Conservation (phyloP, 257 asterid genomes). For the Datura wrightii region DNA sequence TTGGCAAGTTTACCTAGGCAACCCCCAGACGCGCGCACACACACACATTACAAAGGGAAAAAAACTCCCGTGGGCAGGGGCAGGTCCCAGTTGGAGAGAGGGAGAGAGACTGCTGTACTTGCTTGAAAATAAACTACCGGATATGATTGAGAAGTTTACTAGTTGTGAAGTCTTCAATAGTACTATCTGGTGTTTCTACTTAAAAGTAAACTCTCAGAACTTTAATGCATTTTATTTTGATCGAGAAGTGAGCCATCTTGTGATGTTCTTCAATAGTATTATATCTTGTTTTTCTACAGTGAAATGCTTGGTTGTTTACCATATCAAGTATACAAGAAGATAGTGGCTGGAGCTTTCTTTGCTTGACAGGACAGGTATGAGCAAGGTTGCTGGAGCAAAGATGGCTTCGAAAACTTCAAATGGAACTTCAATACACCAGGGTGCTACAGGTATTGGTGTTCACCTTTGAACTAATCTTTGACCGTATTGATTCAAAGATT, state of each 20-base stretch:
- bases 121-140: neutral
- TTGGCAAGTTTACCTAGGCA: neutral
- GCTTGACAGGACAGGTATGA: constrained; percentile 47
- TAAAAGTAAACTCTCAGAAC: neutral
- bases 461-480: constrained; percentile 51
- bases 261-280: constrained; percentile 31
- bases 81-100: neutral
- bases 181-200: neutral
- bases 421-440: constrained; percentile 44
- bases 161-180: neutral
- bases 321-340: constrained; percentile 46
- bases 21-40: neutral
- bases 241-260: neutral
- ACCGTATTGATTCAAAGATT: constrained; percentile 49
- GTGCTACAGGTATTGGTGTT: constrained; percentile 52
- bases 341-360: constrained; percentile 50
- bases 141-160: neutral
- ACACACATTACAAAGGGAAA: neutral
- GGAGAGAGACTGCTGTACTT: constrained; percentile 16
- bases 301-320: constrained; percentile 49
- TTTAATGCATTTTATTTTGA: neutral
- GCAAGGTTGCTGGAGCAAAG: constrained; percentile 45
- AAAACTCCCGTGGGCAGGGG: neutral
- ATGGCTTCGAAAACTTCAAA: constrained; percentile 45
- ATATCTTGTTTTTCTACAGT: constrained; percentile 43